Base-by-base conservation (phyloP, 768 basidiomycete species). In the Rhizopogon sp. region DNA sequence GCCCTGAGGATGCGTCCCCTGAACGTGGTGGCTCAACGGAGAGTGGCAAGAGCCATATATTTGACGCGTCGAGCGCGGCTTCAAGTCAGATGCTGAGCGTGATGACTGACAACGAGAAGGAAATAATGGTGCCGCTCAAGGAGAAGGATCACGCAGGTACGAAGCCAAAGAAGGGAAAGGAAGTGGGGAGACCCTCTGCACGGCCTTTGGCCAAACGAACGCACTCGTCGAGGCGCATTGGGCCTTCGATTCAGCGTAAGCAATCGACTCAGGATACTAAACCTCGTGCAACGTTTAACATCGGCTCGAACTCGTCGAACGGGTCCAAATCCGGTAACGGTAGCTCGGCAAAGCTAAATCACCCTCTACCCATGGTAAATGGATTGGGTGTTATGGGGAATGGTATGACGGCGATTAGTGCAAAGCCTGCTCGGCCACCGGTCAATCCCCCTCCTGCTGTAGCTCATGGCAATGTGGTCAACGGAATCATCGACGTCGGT, bases 231-330 rank as follows among this genome's bases (percentile, higher is more conserved):
- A 64, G 66, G 57, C 64, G 65, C 25, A 61, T 66, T 51, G 65
- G 57, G 25, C 63, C 64, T 41, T 62, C 64, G 51, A 68, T 69
- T 52, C 60, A 63, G 39, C 65, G 60, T 55, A 71, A 64, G 60
- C 52, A 57, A 17, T 64, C 64, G 45, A 39, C 54, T 33, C 68
- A 65, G 8, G 57, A 51, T 3, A 22, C 4, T 39, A 43, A 44
- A 44, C 66, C 63, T 45, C 61, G 67, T 17, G 64, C 73, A 11
- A 72, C 72, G 61, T 84, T 86, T 56, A 81, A 82, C 59, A 77
- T 86, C 53, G 84, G 83, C 2, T 84, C 83, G 16, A 73, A 76
- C 55, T 83, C 82, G 39, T 82, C 83, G 51, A 78, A 78, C 45
- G 80, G 79, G 16, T 68, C 71, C 39, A 62, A 58, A 56, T 67